These are phyloP conservation scores for Eucalyptus camaldulensis DNA, from an alignment of 345 rosid species.

Conservation along the genomic window DNA sequence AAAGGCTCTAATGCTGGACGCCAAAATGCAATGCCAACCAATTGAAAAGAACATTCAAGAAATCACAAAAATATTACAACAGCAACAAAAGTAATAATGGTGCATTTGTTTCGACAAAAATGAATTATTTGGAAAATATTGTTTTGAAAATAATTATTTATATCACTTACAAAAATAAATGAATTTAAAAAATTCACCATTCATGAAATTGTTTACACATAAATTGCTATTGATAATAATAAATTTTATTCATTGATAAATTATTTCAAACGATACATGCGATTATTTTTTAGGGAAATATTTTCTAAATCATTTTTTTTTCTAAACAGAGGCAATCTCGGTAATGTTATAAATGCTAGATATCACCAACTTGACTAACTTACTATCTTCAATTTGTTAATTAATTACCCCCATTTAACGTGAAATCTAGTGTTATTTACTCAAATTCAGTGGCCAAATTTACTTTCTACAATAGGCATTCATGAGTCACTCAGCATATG, in stretches of 20 bases:
- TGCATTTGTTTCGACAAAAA: neutral
- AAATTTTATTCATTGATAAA: neutral
- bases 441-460: neutral
- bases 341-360: neutral
- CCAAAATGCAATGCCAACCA: neutral
- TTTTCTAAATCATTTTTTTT: neutral
- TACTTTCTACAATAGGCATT: neutral
- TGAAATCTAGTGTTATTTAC: neutral
- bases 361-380: neutral
- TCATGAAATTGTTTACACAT: neutral
- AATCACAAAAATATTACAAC: neutral
- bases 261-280: neutral
- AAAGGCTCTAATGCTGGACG: neutral
- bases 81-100: neutral
- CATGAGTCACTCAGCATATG: neutral
- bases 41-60: neutral
- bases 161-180: neutral
- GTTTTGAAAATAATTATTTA: accelerated
- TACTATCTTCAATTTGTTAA: neutral
- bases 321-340: accelerated
- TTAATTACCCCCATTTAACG: neutral
- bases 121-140: neutral
- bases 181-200: neutral
- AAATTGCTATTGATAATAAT: accelerated
- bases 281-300: neutral